Conservation (phyloP, 2,329 filamentous ascomycete genomes). For the Colletotrichum trifolii region DNA sequence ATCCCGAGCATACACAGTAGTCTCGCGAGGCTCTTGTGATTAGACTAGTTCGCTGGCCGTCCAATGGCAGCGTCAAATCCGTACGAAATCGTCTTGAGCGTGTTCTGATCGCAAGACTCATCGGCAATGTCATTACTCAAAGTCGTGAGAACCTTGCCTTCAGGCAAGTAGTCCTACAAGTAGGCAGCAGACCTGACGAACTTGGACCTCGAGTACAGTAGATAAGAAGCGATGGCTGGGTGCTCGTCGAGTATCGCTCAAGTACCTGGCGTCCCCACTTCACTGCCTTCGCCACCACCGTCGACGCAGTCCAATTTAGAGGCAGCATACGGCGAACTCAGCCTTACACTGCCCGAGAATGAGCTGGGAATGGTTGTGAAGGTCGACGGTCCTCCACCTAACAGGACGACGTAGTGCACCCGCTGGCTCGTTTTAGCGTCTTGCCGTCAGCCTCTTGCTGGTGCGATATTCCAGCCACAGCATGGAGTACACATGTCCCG, state of each 20-base stretch:
- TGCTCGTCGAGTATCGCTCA: not conserved
- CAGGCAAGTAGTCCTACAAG: too few species aligned
- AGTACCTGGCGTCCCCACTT: slow-evolving; percentile 11
- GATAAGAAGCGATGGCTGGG: too few species aligned
- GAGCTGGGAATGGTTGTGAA: slow-evolving; percentile 11
- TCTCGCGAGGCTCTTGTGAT: too few species aligned
- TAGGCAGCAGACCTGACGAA: too few species aligned
- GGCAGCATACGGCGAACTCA: slow-evolving; percentile 24
- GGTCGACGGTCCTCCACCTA: slow-evolving; percentile 13
- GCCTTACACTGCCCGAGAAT: slow-evolving; percentile 36
- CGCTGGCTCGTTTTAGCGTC: slow-evolving; percentile 35
- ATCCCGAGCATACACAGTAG: too few species aligned
- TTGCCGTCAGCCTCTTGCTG: slow-evolving; percentile 36
- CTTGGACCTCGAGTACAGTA: too few species aligned
- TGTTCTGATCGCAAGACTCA: too few species aligned
- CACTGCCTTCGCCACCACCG: not conserved
- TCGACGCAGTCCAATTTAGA: slow-evolving; percentile 9
- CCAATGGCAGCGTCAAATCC: slow-evolving; percentile 1
- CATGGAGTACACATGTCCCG: too few species aligned
- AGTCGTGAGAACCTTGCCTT: too few species aligned
- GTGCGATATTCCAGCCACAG: slow-evolving; percentile 39
- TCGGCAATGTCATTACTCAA: too few species aligned
- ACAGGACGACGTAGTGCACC: not conserved
- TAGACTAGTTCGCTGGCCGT: not conserved
- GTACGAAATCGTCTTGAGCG: too few species aligned